Evolutionary conservation across 495 filamentous ascomycete species (phyloP).

Genomic region (Neurospora terricola): DNA sequence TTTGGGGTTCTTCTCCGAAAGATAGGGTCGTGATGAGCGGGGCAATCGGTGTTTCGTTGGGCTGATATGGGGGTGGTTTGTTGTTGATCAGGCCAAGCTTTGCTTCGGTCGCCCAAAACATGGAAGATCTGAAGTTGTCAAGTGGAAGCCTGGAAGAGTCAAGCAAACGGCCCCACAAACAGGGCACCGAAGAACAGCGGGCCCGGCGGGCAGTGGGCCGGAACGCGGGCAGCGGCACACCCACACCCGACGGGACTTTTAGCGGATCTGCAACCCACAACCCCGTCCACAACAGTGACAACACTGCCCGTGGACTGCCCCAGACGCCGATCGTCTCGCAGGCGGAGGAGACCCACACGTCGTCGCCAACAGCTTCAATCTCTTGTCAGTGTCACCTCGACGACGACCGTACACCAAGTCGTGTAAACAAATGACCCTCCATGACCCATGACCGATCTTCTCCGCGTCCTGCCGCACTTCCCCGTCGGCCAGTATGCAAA

Average conservation of each 20-base stretch:
- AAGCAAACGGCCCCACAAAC: neutral
- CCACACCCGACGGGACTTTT: neutral
- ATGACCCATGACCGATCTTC: conserved; percentile 73
- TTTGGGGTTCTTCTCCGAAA: neutral
- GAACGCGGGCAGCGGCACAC: neutral
- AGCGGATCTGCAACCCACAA: neutral
- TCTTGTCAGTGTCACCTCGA: neutral
- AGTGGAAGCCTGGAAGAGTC: neutral
- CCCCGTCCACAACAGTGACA: neutral
- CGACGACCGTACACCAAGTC: neutral
- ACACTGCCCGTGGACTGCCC: neutral
- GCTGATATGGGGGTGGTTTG: neutral
- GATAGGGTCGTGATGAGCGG: neutral
- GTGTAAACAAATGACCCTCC: neutral
- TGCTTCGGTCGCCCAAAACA: neutral
- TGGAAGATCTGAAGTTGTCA: neutral
- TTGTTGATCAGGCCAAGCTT: neutral
- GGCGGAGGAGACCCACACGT: neutral
- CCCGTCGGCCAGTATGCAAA: conserved; percentile 54
- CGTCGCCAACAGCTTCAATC: neutral
- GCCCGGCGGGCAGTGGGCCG: neutral
- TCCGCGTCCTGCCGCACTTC: conserved; percentile 72
- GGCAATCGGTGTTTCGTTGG: neutral
- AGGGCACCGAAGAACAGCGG: neutral
- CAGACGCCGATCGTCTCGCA: neutral